Evolutionary conservation across 257 asterid species (phyloP), one percentile per base, ranked within the genome.

Genomic region (Agastache rugosa): DNA sequence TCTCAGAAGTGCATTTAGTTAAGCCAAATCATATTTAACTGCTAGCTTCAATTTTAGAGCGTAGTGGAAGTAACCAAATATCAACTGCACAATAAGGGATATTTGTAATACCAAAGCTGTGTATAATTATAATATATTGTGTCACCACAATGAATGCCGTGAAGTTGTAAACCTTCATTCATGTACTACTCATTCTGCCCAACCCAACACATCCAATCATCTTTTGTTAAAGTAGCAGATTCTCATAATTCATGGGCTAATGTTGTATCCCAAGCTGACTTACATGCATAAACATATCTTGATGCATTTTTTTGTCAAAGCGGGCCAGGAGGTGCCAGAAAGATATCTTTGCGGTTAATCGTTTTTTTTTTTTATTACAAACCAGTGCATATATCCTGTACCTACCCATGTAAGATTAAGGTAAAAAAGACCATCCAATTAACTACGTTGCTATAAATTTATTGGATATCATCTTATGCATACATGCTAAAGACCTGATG

Each of bases 341-440:
- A 35, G 8, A 47, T 39, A 19, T 44, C 70, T 59, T 5, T 31
- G 48, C 51, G 8, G 15, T 50, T 58, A 15, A 29, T 29, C 3
- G 5, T 8, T 7, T 61, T 61, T 31, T 55, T n/a, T n/a, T n/a
- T 56, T 56, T 0, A 22, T 22, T 10, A 56, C 4, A 56, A 22
- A 25, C 34, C 3, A 23, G 17, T 56, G 39, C 31, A 11, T 25
- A 11, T 23, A 11, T 56, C 79, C 7, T 16, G 51, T 42, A 58
- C 35, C 20, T 31, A 58, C 54, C 69, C 35, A 20, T 75, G 63
- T 67, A 75, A 15, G 23, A 44, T 54, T 75, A 50, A 63, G 51
- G 12, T 17, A 14, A 42, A 31, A 31, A 75, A 67, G 41, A 22
- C 20, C 25, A 9, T 42, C 22, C 20, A 44, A 68, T 44, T 29